A percentile compares a stretch with the other conserved stretches of the same genome.
These are phyloP conservation scores for Rosa persica DNA, from an alignment of 306 rosid species.

Conservation along the genomic window DNA sequence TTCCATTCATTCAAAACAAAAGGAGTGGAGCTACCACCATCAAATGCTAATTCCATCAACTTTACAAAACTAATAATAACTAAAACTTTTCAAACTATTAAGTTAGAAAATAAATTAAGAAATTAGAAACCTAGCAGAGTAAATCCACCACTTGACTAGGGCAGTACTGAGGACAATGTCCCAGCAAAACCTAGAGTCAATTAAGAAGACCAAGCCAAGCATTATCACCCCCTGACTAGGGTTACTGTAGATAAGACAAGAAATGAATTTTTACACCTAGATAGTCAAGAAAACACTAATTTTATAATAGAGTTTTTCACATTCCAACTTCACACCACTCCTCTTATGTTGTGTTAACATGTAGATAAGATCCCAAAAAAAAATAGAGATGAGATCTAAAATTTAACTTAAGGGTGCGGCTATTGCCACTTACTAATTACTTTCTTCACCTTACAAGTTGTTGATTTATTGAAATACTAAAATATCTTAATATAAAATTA, in stretches of 20 bases:
- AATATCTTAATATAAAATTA: too few relatives aligned
- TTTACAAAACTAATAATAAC: background rate
- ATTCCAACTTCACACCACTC: background rate
- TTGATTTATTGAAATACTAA: too few relatives aligned
- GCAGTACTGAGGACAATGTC: too few relatives aligned
- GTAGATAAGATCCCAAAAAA: background rate
- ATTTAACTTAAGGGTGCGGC: too few relatives aligned
- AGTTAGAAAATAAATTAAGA: background rate
- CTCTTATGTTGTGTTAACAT: background rate
- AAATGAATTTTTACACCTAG: background rate
- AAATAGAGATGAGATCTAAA: too few relatives aligned
- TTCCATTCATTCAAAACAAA: background rate
- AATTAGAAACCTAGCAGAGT: too few relatives aligned
- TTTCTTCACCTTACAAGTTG: too few relatives aligned
- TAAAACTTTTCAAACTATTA: background rate
- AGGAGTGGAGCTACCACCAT: background rate
- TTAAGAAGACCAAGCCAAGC: background rate
- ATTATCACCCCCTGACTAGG: background rate
- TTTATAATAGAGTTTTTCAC: background rate
- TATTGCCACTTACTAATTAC: too few relatives aligned
- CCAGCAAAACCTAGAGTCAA: background rate
- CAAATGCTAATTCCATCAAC: background rate
- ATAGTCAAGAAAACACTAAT: background rate
- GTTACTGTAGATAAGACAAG: background rate
- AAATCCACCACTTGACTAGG: too few relatives aligned